A percentile compares a stretch with the other conserved stretches of the same genome.
phyloP scores from a whole-genome alignment of 352 stramenopile species.

The Phytophthora vignae region DNA sequence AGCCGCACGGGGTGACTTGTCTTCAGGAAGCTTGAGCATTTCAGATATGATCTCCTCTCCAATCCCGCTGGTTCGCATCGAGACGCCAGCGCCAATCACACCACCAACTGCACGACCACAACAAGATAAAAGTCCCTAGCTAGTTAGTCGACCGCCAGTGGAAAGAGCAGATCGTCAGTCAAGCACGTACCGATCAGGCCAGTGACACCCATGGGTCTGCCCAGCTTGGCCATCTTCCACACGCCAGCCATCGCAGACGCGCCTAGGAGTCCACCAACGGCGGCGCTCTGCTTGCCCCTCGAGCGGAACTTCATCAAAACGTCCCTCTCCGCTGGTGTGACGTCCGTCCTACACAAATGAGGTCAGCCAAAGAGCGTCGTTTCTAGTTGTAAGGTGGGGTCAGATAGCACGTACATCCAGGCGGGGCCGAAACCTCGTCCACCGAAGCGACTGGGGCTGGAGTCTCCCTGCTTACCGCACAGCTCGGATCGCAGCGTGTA shows the following conservation, averaged over 20 bases:
- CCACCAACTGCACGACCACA: neutral
- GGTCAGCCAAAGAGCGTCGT: neutral
- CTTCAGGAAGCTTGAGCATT: neutral
- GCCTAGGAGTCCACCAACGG: slow-evolving; percentile 11
- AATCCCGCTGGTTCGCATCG: neutral
- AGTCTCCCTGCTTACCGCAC: neutral
- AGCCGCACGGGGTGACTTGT: neutral
- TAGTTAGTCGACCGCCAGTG: neutral
- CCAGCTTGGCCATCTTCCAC: slow-evolving; percentile 22
- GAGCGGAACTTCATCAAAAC: slow-evolving; percentile 21
- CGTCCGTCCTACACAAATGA: neutral
- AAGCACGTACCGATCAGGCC: slow-evolving; percentile 18
- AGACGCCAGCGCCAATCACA: neutral
- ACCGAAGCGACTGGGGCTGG: neutral
- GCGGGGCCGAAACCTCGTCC: neutral
- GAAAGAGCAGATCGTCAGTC: neutral
- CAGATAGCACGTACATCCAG: neutral
- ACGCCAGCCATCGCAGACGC: slow-evolving; percentile 24
- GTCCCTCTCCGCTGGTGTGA: slow-evolving; percentile 21
- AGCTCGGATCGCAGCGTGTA: slow-evolving; percentile 17
- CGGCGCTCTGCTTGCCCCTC: slow-evolving; percentile 17
- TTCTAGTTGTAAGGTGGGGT: neutral
- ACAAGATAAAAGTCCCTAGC: neutral
- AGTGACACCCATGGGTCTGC: slow-evolving; percentile 16
- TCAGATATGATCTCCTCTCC: neutral